These are phyloP conservation scores for Penicillium sp. DNA, from an alignment of 2,329 filamentous ascomycete species.

Conservation along the genomic window DNA sequence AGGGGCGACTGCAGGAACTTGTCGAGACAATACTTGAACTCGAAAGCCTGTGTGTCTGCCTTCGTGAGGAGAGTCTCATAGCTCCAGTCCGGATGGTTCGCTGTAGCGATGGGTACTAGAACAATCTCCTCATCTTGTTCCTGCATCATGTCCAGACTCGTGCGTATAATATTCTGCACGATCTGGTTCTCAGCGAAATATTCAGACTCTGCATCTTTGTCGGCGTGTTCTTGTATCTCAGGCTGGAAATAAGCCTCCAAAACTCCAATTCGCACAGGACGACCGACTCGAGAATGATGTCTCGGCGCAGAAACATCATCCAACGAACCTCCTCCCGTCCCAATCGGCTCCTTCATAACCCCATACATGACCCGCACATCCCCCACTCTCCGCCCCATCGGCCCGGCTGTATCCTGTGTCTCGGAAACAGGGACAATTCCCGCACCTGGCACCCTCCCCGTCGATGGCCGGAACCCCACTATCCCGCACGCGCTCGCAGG, in stretches of 20 bases:
- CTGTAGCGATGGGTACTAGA: constrained; percentile 53
- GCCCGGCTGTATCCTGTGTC: constrained; percentile 58
- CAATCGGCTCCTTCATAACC: constrained; percentile 25
- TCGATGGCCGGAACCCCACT: constrained; percentile 59
- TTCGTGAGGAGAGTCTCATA: constrained; percentile 36
- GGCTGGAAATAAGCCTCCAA: constrained; percentile 59
- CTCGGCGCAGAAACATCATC: background rate
- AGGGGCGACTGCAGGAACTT: constrained; percentile 51
- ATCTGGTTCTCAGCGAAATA: constrained; percentile 52
- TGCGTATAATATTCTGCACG: constrained; percentile 56
- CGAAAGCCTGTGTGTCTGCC: constrained; percentile 61
- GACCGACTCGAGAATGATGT: background rate
- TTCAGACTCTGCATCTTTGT: constrained; percentile 15
- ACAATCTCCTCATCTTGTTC: constrained; percentile 22
- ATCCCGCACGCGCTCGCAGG: constrained; percentile 62
- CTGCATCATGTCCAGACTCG: constrained; percentile 36
- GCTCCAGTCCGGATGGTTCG: constrained; percentile 27
- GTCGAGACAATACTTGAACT: constrained; percentile 58
- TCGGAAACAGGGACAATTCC: constrained; percentile 58
- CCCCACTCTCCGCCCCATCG: constrained; percentile 51
- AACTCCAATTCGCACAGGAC: constrained; percentile 45
- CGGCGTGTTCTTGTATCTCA: constrained; percentile 13
- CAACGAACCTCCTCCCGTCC: background rate
- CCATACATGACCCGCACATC: constrained; percentile 29
- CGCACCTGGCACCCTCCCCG: constrained; percentile 50